Base-by-base conservation (phyloP, 805 yeast species). In the Saccharomycopsis amapae region DNA sequence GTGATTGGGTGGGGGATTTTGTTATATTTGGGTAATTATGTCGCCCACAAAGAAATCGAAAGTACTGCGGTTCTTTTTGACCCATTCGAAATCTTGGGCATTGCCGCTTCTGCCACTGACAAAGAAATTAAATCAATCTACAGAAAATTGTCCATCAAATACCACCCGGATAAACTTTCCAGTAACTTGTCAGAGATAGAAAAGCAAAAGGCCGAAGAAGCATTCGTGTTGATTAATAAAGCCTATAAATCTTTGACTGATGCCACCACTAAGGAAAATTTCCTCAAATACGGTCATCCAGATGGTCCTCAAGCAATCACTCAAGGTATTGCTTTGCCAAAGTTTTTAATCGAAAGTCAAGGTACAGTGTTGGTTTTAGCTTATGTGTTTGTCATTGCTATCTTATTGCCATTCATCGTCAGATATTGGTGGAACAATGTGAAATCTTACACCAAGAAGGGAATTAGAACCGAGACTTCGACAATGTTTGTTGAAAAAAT, bases 241-340 rank as follows among this genome's bases (percentile, higher is more conserved):
- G 99, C 99, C 22, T 88, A 94, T 66, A 85, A 88, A 64, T 86
- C 98, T 0, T 74, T 93, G 53, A 94, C 98, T 12, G 97, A 93
- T 64, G 96, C 86, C 55, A 73, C 71, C 9, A 79, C 85, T 2
- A 83, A 78, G 56, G 85, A 85, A 55, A 93, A 93, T 61, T 88
- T 76, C 62, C 68, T 81, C 56, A 80, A 77, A 56, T 93, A 82
- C 58, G 99, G 99, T 41, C 96, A 94, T 61, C 99, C 99, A 3
- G 99, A 93, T 67, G 98, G 98, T 36, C 96, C 95, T 35, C 95
- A 86, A 63, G 85, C 85, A 23, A 73, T 82, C 17, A 68, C 82
- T 18, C 96, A 87, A 61, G 98, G 98, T 51, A 88, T 93, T 62
- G 99, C 97, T 0, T 67, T 93, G 54, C 99, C 99, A 26, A 80